These are phyloP conservation scores for Byssochlamys sp. DNA, from an alignment of 2,329 filamentous ascomycete species.

Conservation along the genomic window DNA sequence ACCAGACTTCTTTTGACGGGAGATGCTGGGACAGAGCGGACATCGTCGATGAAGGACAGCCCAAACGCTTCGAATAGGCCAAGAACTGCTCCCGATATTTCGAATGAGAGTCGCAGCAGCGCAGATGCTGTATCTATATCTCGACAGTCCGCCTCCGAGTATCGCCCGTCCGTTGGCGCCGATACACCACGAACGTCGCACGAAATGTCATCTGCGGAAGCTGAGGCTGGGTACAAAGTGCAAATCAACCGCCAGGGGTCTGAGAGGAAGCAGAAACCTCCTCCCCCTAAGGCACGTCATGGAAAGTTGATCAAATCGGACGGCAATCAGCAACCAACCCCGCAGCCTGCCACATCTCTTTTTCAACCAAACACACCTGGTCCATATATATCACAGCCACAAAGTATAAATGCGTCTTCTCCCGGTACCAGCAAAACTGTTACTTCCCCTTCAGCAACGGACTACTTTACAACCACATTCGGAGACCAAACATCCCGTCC, in stretches of 20 bases:
- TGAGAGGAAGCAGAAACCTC: slow-evolving; percentile 54
- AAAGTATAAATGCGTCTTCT: slow-evolving; percentile 11
- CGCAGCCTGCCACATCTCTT: slow-evolving; percentile 15
- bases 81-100: slow-evolving; percentile 5
- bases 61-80: not conserved
- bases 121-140: slow-evolving; percentile 53
- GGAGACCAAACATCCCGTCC: not conserved
- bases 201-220: slow-evolving; percentile 47
- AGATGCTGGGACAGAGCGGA: slow-evolving; percentile 35
- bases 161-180: slow-evolving; percentile 27
- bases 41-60: slow-evolving; percentile 4
- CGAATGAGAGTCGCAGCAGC: slow-evolving; percentile 38
- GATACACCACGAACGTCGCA: slow-evolving; percentile 52
- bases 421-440: slow-evolving; percentile 44
- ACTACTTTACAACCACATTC: slow-evolving; percentile 20
- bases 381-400: slow-evolving; percentile 15
- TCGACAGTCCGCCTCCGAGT: slow-evolving; percentile 48
- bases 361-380: slow-evolving; percentile 18
- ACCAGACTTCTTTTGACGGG: slow-evolving; percentile 67
- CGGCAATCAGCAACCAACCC: slow-evolving; percentile 17
- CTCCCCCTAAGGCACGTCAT: slow-evolving; percentile 67
- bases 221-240: slow-evolving; percentile 30
- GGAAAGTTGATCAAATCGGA: slow-evolving; percentile 58
- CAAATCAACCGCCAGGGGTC: not conserved
- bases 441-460: slow-evolving; percentile 46